These are phyloP conservation scores for Yarrowia bubula DNA, from an alignment of 805 yeast species.

Conservation along the genomic window DNA sequence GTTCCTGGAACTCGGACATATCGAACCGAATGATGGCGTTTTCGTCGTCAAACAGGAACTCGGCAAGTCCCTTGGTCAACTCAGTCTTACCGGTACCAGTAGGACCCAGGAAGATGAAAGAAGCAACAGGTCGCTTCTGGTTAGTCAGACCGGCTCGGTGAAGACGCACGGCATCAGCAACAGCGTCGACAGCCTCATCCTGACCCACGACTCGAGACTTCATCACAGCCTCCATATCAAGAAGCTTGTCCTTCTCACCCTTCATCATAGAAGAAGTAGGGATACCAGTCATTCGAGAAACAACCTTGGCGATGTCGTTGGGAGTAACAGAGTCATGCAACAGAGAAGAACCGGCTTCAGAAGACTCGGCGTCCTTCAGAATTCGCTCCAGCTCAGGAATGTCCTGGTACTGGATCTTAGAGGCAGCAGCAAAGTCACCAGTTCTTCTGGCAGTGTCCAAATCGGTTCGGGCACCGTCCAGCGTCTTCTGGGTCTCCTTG, in stretches of 20 bases:
- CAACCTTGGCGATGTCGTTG: slow-evolving; percentile 89
- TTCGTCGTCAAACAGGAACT: slow-evolving; percentile 86
- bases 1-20: slow-evolving; percentile 97
- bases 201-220: slow-evolving; percentile 86
- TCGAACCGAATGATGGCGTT: slow-evolving; percentile 86
- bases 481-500: slow-evolving; percentile 73
- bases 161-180: slow-evolving; percentile 89
- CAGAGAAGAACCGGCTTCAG: slow-evolving; percentile 42
- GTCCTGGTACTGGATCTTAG: slow-evolving; percentile 80
- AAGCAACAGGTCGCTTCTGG: slow-evolving; percentile 92
- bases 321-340: slow-evolving; percentile 91
- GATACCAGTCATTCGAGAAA: slow-evolving; percentile 92
- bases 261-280: slow-evolving; percentile 88
- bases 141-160: slow-evolving; percentile 96
- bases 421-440: slow-evolving; percentile 84
- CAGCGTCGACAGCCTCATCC: slow-evolving; percentile 87
- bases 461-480: slow-evolving; percentile 81
- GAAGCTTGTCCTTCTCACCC: slow-evolving; percentile 88
- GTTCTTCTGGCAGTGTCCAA: slow-evolving; percentile 78
- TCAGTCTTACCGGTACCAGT: slow-evolving; percentile 99
- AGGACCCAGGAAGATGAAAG: slow-evolving; percentile 95
- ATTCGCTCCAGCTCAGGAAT: slow-evolving; percentile 76
- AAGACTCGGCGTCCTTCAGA: slow-evolving; percentile 55
- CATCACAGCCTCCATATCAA: slow-evolving; percentile 81
- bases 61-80: slow-evolving; percentile 86